A percentile compares a stretch with the other conserved stretches of the same genome.
Conservation (phyloP, 768 basidiomycete species). For the Boletus pseudo-olivaceus region DNA sequence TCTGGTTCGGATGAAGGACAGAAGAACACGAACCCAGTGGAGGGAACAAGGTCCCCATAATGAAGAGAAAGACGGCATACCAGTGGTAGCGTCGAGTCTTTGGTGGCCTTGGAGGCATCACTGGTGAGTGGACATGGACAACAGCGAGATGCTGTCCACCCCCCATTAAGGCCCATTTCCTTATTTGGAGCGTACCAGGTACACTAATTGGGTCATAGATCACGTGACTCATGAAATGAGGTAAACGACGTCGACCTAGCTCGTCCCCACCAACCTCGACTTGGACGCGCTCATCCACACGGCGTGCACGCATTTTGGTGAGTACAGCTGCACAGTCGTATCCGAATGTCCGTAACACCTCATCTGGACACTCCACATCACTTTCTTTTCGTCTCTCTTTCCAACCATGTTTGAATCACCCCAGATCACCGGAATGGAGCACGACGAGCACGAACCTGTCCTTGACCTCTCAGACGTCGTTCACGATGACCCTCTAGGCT, state of each 20-base stretch:
- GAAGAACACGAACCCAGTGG: conserved; percentile 64
- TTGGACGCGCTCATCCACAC: conserved; percentile 20
- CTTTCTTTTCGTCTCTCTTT: neutral
- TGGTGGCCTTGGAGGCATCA: conserved; percentile 54
- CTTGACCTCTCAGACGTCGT: conserved; percentile 82
- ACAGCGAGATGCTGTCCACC: neutral
- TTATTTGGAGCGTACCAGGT: neutral
- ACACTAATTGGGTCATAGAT: neutral
- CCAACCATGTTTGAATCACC: neutral
- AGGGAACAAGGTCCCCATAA: conserved; percentile 86
- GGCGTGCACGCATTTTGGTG: conserved; percentile 17
- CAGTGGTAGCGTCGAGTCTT: conserved; percentile 65
- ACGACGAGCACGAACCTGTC: conserved; percentile 59
- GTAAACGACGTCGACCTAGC: conserved; percentile 15
- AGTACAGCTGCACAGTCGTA: conserved; percentile 1
- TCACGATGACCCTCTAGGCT: conserved; percentile 70
- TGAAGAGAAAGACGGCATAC: conserved; percentile 75
- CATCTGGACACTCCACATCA: neutral
- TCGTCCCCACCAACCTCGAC: conserved; percentile 13
- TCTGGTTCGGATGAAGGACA: neutral
- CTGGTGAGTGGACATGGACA: conserved; percentile 4
- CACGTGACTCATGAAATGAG: conserved; percentile 30
- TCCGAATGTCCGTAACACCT: neutral
- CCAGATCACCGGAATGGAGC: conserved; percentile 34
- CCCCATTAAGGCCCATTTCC: conserved; percentile 1